Base-by-base conservation (phyloP, 768 basidiomycete species). In the Phlebiopsis gigantea region DNA sequence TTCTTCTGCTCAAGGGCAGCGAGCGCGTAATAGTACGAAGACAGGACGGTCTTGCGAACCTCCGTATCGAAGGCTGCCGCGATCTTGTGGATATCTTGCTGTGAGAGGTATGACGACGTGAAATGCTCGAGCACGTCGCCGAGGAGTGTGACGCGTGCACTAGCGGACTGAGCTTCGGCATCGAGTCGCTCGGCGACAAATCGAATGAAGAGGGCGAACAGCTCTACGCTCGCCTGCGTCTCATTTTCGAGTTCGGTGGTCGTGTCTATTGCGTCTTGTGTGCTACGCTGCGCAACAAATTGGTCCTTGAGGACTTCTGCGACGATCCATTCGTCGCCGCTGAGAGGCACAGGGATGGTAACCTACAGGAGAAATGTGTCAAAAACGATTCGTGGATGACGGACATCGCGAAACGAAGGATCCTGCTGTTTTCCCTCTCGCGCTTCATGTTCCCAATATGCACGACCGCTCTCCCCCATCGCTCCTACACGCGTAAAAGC, bases 231-330 rank as follows among this genome's bases (percentile, higher is more conserved):
- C 63, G 86, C 84, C 69, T 92, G 85, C 59, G 72, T 73, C 58
- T 77, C 71, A 59, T 79, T 74, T 58, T 84, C 83, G 59, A 77
- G 66, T 62, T 84, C 75, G 25, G 70, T 71, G 53, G 78, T 74
- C 55, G 74, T 76, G 67, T 82, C 82, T 66, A 79, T 72, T 62
- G 78, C 75, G 69, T 87, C 80, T 70, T 79, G 61, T 69, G 77
- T 79, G 29, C 44, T 50, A 25, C 46, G 52, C 76, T 76, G 68
- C 83, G 82, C 55, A 79, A 78, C 72, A 69, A 96, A 98, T 58
- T 94, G 90, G 66, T 97, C 93, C 66, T 89, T 79, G 56, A 96
- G 82, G 66, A 94, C 84, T 74, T 96, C 93, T 51, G 94, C 93
- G 53, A 85, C 81, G 67, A 93, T 91, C 94, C 95, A 97, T 72